These are phyloP conservation scores for Venturiaceae sp. DNA, from an alignment of 2,329 filamentous ascomycete species.

Conservation along the genomic window DNA sequence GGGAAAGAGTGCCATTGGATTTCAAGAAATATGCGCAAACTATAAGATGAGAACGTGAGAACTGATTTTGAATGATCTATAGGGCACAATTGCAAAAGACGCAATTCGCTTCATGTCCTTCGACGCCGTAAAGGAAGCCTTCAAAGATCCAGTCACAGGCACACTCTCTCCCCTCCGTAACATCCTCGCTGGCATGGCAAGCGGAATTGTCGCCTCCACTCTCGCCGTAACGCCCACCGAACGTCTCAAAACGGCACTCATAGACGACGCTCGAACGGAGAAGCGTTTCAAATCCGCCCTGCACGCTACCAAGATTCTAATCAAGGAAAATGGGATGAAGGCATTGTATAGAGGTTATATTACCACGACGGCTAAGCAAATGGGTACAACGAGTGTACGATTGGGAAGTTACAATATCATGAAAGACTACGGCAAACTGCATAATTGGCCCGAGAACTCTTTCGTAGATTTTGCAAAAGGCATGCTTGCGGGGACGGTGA, in stretches of 20 bases:
- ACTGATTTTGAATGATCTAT: neutral
- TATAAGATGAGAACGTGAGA: neutral
- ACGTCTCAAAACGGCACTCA: slow-evolving; percentile 58
- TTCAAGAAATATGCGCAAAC: no score
- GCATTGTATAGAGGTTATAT: slow-evolving; percentile 49
- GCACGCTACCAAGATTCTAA: slow-evolving; percentile 41
- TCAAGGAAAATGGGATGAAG: slow-evolving; percentile 41
- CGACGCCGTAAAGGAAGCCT: slow-evolving; percentile 52
- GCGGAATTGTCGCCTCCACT: slow-evolving; percentile 51
- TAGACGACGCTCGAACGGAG: slow-evolving; percentile 47
- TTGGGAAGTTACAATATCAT: slow-evolving; percentile 55
- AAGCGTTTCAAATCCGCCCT: slow-evolving; percentile 39
- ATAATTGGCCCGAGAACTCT: slow-evolving; percentile 39
- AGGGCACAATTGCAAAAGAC: slow-evolving; percentile 54
- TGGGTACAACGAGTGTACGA: slow-evolving; percentile 50
- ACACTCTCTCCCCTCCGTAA: slow-evolving; percentile 46
- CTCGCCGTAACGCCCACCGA: slow-evolving; percentile 61
- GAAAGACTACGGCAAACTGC: slow-evolving; percentile 46
- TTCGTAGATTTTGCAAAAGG: slow-evolving; percentile 52
- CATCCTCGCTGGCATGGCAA: slow-evolving; percentile 54
- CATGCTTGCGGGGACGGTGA: slow-evolving; percentile 49
- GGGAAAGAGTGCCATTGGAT: no score
- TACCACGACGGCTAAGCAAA: slow-evolving; percentile 53
- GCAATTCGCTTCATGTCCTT: slow-evolving; percentile 58
- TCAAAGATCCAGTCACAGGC: slow-evolving; percentile 46